Evolutionary conservation across 768 basidiomycete genomes (phyloP), one percentile per base, ranked within the genome.

Genomic region (Amanita jacksonii): DNA sequence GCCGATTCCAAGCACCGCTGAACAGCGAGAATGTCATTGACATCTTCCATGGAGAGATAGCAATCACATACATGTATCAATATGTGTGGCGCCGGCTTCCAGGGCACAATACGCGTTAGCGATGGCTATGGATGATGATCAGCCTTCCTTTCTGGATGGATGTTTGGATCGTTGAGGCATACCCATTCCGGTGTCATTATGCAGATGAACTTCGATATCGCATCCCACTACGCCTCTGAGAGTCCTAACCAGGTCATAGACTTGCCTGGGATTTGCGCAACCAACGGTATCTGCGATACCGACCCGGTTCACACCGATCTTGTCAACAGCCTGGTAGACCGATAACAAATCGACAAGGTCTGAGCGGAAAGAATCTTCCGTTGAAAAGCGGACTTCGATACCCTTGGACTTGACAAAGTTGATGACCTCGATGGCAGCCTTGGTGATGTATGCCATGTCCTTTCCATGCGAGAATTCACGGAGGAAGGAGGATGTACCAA

Each of bases 381-480:
- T 93, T 4, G 96, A 98, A 77, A 99, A 99, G 48, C 96, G 91
- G 61, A 99, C 90, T 69, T 99, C 96, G 57, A 99, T 94, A 49
- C 84, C 85, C 85, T 97, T 99, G 71, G 87, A 92, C 76, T 99
- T 99, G 77, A 99, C 94, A 56, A 85, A 99, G 56, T 94, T 79
- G 67, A 99, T 99, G 54, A 99, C 96, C 63, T 97, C 93, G 56
- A 97, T 91, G 48, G 94, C 94, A 30, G 90, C 86, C 69, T 93
- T 97, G 72, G 94, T 94, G 70, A 99, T 99, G 70, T 96, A 99
- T 36, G 89, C 70, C 90, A 99, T 99, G 64, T 98, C 96, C 78
- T 98, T 99, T 58, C 96, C 96, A 63, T 99, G 96, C 20, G 94
- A 97, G 77, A 98, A 96, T 69, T 99, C 93, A 55, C 94, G 85